phyloP scores from a whole-genome alignment of 345 rosid genomes.

The Lepidium aucheri region DNA sequence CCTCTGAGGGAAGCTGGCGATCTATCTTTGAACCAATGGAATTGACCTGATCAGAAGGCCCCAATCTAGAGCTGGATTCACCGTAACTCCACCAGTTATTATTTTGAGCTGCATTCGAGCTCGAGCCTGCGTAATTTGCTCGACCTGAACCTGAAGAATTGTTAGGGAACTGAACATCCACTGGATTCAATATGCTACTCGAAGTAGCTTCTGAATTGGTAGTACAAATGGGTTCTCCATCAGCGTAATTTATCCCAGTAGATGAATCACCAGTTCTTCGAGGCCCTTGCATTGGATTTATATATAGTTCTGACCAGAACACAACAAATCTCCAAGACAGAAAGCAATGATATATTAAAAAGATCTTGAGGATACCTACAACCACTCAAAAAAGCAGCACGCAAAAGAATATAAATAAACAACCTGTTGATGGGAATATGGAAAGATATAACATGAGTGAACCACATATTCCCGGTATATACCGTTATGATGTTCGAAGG shows the following conservation, averaged over 20 bases:
- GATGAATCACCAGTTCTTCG: slow-evolving; percentile 20
- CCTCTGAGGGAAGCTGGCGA: slow-evolving; percentile 33
- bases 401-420: background rate
- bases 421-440: background rate
- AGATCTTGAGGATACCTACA: slow-evolving; percentile 14
- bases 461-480: background rate
- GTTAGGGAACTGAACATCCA: slow-evolving; percentile 31
- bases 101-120: slow-evolving; percentile 34
- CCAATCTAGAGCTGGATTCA: slow-evolving; percentile 54
- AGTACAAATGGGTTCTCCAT: slow-evolving; percentile 19
- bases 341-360: background rate
- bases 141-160: slow-evolving; percentile 10
- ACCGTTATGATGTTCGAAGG: background rate
- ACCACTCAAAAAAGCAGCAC: background rate
- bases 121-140: slow-evolving; percentile 31
- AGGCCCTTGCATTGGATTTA: slow-evolving; percentile 25
- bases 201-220: slow-evolving; percentile 19
- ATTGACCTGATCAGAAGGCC: slow-evolving; percentile 36
- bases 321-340: background rate
- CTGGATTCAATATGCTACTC: slow-evolving; percentile 40
- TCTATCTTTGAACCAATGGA: slow-evolving; percentile 47
- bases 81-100: slow-evolving; percentile 53
- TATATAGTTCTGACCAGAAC: slow-evolving; percentile 1
- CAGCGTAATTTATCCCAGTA: slow-evolving; percentile 8
- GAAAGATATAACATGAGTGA: background rate